phyloP scores from a whole-genome alignment of 1,284 basidiomycete genomes.

The Termitomyces sp. region DNA sequence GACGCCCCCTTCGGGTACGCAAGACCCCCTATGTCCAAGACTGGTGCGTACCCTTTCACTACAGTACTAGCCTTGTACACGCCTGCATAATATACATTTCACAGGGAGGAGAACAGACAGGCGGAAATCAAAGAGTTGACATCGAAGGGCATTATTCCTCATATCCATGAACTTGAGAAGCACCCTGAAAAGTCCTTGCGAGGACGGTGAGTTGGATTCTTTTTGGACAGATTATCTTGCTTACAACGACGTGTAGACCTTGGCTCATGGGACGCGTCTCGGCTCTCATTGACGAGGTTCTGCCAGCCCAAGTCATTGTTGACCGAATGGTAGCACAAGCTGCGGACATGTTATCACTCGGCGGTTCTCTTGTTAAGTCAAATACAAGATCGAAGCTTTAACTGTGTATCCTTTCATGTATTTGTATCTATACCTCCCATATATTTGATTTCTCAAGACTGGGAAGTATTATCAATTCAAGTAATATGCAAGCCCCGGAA shows the following conservation, averaged over 20 bases:
- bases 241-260: constrained; percentile 23
- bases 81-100: constrained; percentile 1
- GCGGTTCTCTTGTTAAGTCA: constrained; percentile 29
- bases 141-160: constrained; percentile 72
- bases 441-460: neutral
- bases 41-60: constrained; percentile 44
- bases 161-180: constrained; percentile 63
- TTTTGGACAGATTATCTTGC: neutral
- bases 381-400: constrained; percentile 29
- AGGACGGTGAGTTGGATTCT: constrained; percentile 20
- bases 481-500: neutral
- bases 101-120: constrained; percentile 52
- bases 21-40: constrained; percentile 78
- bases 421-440: neutral
- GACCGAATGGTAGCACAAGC: constrained; percentile 77
- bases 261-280: constrained; percentile 83
- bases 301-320: constrained; percentile 77
- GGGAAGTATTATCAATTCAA: neutral
- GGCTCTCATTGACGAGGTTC: constrained; percentile 67
- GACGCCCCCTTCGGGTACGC: constrained; percentile 80
- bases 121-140: constrained; percentile 75
- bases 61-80: neutral
- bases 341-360: constrained; percentile 36
- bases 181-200: constrained; percentile 67
- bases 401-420: neutral